These are phyloP conservation scores for Apostasia shenzhenica DNA, from an alignment of 106 monocot species.

Conservation along the genomic window DNA sequence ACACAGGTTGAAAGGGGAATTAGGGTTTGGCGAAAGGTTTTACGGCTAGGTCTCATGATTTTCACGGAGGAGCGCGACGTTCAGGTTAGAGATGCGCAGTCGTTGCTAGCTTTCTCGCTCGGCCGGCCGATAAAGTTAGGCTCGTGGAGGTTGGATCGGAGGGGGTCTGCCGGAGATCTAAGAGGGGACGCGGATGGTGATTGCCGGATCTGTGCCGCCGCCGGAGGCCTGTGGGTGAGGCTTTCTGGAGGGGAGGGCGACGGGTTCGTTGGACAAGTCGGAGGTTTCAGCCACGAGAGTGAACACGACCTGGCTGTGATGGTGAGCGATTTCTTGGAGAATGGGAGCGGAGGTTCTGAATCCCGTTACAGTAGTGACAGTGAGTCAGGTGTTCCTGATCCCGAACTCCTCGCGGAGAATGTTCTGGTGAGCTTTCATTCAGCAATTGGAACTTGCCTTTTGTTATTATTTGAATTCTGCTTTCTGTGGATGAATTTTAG, in stretches of 20 bases:
- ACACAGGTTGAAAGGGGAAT: not conserved
- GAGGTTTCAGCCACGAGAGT: slow-evolving; percentile 86
- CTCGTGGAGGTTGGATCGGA: slow-evolving; percentile 11
- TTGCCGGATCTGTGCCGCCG: slow-evolving; percentile 26
- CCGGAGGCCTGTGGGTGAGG: slow-evolving; percentile 9
- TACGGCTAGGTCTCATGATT: slow-evolving; percentile 7
- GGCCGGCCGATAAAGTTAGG: slow-evolving; percentile 1
- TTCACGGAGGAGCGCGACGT: slow-evolving; percentile 8
- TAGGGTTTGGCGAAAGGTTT: not conserved
- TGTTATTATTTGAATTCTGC: not conserved
- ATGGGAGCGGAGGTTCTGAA: slow-evolving; percentile 50
- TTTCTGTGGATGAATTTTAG: not conserved
- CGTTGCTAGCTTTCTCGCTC: slow-evolving; percentile 8
- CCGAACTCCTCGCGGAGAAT: slow-evolving; percentile 52
- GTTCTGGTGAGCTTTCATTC: slow-evolving; percentile 34
- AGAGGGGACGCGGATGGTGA: slow-evolving; percentile 19
- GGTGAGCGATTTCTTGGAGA: slow-evolving; percentile 91
- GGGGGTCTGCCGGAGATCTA: not conserved
- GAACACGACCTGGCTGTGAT: slow-evolving; percentile 82
- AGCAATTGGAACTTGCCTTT: not conserved
- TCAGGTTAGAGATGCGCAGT: slow-evolving; percentile 7
- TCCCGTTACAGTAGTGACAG: slow-evolving; percentile 76
- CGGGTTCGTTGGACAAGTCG: slow-evolving; percentile 21
- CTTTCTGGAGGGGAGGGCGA: slow-evolving; percentile 12
- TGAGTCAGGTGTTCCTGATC: slow-evolving; percentile 58